phyloP scores from a whole-genome alignment of 2,329 filamentous ascomycete species.

The Colletotrichum spaethianum region DNA sequence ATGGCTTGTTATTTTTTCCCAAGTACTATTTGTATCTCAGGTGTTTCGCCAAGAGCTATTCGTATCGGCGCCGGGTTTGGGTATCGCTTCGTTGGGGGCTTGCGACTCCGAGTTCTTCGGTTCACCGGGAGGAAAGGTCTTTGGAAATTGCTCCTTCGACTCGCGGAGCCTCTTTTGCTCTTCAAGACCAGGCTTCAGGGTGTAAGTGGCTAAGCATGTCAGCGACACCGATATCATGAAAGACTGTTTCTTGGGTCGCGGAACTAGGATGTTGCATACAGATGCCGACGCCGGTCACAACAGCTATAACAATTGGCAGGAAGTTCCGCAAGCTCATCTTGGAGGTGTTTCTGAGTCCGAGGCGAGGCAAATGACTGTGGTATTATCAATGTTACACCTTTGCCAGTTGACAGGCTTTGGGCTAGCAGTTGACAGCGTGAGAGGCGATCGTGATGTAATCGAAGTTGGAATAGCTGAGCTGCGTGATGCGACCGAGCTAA shows the following conservation, averaged over 20 bases:
- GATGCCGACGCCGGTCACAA: conserved; percentile 31
- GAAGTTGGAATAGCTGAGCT: background rate
- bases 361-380: no score
- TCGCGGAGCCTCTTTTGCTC: conserved; percentile 30
- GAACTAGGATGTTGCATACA: conserved; percentile 10
- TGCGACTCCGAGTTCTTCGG: conserved; percentile 4
- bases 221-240: background rate
- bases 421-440: background rate
- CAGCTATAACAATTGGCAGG: conserved; percentile 26
- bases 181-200: conserved; percentile 30
- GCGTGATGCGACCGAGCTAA: conserved; percentile 4
- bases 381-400: background rate
- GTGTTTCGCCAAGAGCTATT: background rate
- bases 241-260: background rate
- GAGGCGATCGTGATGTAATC: conserved; percentile 21
- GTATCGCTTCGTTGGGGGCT: conserved; percentile 6
- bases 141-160: background rate
- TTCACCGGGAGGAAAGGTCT: background rate
- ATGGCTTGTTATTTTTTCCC: background rate
- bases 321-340: conserved; percentile 35
- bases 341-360: background rate
- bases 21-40: background rate
- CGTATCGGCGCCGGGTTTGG: background rate
- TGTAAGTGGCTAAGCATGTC: conserved; percentile 27
- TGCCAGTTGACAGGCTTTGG: no score